These are phyloP conservation scores for Trichoderma sp. DNA, from an alignment of 2,329 filamentous ascomycete species.

Conservation along the genomic window DNA sequence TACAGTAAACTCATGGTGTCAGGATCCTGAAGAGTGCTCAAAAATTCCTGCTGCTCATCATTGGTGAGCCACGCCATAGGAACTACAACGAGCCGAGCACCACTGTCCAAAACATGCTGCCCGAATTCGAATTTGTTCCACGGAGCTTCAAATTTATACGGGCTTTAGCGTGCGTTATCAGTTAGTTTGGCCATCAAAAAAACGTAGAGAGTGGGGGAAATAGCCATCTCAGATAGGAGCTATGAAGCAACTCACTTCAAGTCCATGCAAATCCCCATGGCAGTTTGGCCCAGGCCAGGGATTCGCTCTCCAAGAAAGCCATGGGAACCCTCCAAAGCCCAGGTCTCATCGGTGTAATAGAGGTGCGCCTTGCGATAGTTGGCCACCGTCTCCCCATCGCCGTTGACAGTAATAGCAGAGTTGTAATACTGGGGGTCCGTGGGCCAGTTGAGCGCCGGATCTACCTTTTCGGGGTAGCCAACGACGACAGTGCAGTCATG, in stretches of 20 bases:
- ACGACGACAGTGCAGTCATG: conserved; percentile 69
- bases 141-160: conserved; percentile 46
- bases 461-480: conserved; percentile 74
- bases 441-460: conserved; percentile 55
- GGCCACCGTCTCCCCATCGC: conserved; percentile 61
- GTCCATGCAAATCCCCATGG: conserved; percentile 67
- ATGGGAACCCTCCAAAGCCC: conserved; percentile 58
- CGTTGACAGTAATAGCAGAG: conserved; percentile 56
- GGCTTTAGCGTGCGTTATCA: conserved; percentile 31
- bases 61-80: conserved; percentile 79
- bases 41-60: conserved; percentile 54
- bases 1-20: conserved; percentile 76
- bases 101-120: conserved; percentile 58
- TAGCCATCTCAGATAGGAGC: neutral
- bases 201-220: neutral
- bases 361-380: conserved; percentile 66
- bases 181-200: neutral
- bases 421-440: conserved; percentile 60
- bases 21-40: conserved; percentile 57
- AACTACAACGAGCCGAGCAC: conserved; percentile 67
- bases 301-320: conserved; percentile 56
- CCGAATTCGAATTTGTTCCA: conserved; percentile 51
- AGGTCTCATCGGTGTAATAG: conserved; percentile 64
- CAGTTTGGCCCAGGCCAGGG: conserved; percentile 53
- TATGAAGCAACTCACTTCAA: conserved; percentile 54